Base-by-base conservation (phyloP, 78 protist genomes). In the Planoprotostelium fungivorum region DNA sequence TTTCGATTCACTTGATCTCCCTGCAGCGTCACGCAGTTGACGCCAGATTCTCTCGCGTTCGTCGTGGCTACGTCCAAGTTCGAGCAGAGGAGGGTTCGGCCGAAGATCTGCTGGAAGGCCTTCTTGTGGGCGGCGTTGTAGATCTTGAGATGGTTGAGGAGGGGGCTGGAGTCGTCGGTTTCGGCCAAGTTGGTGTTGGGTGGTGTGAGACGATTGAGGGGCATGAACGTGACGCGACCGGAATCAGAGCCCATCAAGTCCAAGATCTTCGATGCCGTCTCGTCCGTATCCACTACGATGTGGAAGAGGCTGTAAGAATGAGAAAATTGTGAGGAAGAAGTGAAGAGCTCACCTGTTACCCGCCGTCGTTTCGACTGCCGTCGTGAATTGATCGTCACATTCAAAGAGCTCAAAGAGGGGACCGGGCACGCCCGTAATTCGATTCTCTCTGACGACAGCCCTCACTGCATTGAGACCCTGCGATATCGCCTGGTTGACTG, bases 141-240 rank as follows among this genome's bases (percentile, higher is more conserved):
- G 31, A 51, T 51, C 10, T 34, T 0, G 37, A 94, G n/a, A 25
- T 85, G 28, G 28, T 88, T 37, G 63, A 92, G 29, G 35, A 93
- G 35, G 35, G 97, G 95, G 23, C 51, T 5, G 23, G 83, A 63
- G 0, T 88, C 88, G 34, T 38, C 84, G 34, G 86, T 31, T 35
- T 35, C 31, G 29, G 83, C 0, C 34, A 38, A 25, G 25, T 83
- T 37, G n/a, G 37, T 38, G 35, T 86, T 35, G 25, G 91, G 86
- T 5, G 35, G 89, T 37, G 88, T n/a, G 0, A 93, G 28, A 31
- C 88, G 85, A 63, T 96, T 94, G 84, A 99, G 92, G 0, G 99
- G 99, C 87, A 98, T 63, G 85, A 98, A 98, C 0, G 99, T 89
- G 63, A 98, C 91, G 35, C 99, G 90, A 16, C 99, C 99, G 37